Conservation (phyloP, 345 rosid genomes). For the Anastatica hierochuntica region DNA sequence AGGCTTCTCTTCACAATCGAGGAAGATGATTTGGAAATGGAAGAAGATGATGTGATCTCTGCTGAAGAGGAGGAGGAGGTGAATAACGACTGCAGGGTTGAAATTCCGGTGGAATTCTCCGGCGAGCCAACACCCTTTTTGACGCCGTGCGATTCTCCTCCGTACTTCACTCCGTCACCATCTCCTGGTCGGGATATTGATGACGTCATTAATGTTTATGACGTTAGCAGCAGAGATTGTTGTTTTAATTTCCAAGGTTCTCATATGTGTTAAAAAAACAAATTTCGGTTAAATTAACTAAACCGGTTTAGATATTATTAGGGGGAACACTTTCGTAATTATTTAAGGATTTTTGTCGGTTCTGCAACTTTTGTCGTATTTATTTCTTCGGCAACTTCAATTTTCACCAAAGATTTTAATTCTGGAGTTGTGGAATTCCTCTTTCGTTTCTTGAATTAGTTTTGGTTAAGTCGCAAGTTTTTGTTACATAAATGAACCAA, state of each 20-base stretch:
- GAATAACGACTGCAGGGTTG: background rate
- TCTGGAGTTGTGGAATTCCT: too few species aligned
- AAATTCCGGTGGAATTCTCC: slow-evolving; percentile 9
- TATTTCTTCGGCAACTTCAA: too few species aligned
- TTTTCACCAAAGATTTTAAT: too few species aligned
- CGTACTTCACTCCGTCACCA: slow-evolving; percentile 25
- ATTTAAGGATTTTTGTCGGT: too few species aligned
- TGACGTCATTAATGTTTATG: slow-evolving; percentile 11
- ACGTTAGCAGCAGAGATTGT: background rate
- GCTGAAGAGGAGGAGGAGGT: background rate
- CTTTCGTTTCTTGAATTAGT: too few species aligned
- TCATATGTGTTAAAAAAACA: too few species aligned
- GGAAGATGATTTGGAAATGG: slow-evolving; percentile 22
- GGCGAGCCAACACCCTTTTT: slow-evolving; percentile 23
- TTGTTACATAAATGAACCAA: too few species aligned
- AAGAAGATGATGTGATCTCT: background rate
- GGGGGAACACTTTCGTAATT: too few species aligned
- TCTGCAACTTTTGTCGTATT: too few species aligned
- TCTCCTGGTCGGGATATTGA: slow-evolving; percentile 23
- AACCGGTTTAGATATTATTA: too few species aligned
- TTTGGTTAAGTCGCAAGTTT: too few species aligned
- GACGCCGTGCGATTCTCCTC: slow-evolving; percentile 27
- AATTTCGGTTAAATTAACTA: too few species aligned
- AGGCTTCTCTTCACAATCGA: slow-evolving; percentile 26
- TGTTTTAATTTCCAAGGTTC: background rate